Conservation (phyloP, 2,329 filamentous ascomycete species). For the Penicillium sp. region DNA sequence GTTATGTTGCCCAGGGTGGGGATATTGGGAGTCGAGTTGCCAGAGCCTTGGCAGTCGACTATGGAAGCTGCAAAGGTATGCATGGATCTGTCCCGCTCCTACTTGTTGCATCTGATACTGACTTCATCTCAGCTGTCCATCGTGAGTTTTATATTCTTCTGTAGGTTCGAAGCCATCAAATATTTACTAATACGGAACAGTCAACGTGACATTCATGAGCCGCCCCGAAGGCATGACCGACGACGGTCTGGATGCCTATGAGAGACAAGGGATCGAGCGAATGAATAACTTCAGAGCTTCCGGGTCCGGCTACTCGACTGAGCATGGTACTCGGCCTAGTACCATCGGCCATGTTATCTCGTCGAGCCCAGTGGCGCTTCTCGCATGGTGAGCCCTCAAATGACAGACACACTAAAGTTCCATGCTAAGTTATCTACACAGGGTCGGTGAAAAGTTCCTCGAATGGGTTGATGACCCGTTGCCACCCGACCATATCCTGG, state of each 20-base stretch:
- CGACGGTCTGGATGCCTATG: slow-evolving; percentile 19
- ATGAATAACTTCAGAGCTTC: slow-evolving; percentile 16
- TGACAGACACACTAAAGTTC: background rate
- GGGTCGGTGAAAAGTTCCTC: slow-evolving; percentile 41
- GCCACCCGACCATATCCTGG: slow-evolving; percentile 32
- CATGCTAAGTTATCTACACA: slow-evolving; percentile 15
- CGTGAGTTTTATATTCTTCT: slow-evolving; percentile 17
- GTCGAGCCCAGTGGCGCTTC: slow-evolving; percentile 30
- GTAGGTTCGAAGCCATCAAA: background rate
- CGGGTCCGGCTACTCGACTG: slow-evolving; percentile 27
- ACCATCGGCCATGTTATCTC: slow-evolving; percentile 38
- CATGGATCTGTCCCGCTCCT: background rate
- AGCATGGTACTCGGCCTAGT: slow-evolving; percentile 33
- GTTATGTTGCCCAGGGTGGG: slow-evolving; percentile 34
- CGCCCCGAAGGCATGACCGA: slow-evolving; percentile 25
- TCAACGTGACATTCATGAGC: slow-evolving; percentile 29
- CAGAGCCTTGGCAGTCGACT: slow-evolving; percentile 22
- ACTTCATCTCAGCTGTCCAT: slow-evolving; percentile 24
- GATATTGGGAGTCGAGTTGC: slow-evolving; percentile 32
- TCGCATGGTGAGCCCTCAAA: slow-evolving; percentile 28
- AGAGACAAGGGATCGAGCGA: slow-evolving; percentile 32
- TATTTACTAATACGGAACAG: slow-evolving; percentile 14
- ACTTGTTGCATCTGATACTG: background rate
- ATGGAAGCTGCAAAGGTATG: slow-evolving; percentile 33
- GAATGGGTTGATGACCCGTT: slow-evolving; percentile 38